A percentile compares a stretch with the other conserved stretches of the same genome.
Evolutionary conservation across 2,329 filamentous ascomycete genomes (phyloP).

Genomic region (Ramularia collo-cygni): DNA sequence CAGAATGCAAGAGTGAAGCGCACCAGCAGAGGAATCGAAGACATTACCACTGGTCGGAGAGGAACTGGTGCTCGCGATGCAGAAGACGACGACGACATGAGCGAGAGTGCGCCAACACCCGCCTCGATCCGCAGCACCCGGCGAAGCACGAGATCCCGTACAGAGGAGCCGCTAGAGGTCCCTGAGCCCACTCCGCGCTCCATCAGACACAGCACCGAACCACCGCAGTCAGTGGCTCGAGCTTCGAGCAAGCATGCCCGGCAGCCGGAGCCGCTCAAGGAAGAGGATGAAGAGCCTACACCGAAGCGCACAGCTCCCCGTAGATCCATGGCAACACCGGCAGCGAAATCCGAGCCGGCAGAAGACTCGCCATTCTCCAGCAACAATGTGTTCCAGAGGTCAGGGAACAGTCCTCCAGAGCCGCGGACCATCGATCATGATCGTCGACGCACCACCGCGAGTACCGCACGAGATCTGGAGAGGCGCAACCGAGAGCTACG

Average conservation of each 20-base stretch:
- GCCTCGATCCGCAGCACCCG: constrained; percentile 23
- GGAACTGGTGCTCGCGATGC: constrained; percentile 53
- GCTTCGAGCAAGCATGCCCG: constrained; percentile 39
- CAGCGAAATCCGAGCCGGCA: constrained; percentile 33
- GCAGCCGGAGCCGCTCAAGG: constrained; percentile 30
- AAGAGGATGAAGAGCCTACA: constrained; percentile 43
- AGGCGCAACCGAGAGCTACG: constrained; percentile 38
- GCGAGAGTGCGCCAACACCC: constrained; percentile 35
- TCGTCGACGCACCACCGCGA: constrained; percentile 48
- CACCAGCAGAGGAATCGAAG: constrained; percentile 76
- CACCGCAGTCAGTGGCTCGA: constrained; percentile 25
- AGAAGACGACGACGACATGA: constrained; percentile 34
- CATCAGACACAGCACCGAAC: constrained; percentile 28
- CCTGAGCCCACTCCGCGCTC: constrained; percentile 23
- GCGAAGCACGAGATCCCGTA: constrained; percentile 26
- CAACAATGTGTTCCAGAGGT: constrained; percentile 80
- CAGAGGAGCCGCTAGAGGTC: constrained; percentile 34
- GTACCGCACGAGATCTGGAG: constrained; percentile 32
- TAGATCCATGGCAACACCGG: constrained; percentile 19
- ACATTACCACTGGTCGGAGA: constrained; percentile 52
- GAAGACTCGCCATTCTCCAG: constrained; percentile 66
- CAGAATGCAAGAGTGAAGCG: constrained; percentile 73
- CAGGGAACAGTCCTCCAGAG: constrained; percentile 23
- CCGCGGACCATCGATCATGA: constrained; percentile 55
- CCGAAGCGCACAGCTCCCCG: constrained; percentile 28